Conservation (phyloP, 495 filamentous ascomycete genomes). For the Chaetomidium leptoderma region DNA sequence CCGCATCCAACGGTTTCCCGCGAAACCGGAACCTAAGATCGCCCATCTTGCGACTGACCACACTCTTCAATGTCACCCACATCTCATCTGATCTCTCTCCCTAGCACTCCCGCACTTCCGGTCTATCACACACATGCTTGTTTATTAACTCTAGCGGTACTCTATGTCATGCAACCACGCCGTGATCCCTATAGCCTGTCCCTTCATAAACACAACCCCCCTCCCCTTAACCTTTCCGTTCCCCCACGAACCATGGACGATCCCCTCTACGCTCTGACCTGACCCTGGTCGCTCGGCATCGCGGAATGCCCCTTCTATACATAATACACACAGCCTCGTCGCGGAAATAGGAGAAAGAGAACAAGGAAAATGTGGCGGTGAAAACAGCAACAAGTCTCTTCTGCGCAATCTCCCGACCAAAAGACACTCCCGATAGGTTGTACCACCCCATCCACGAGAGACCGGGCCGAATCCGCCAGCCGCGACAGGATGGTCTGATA, state of each 20-base stretch:
- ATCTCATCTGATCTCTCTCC: not conserved
- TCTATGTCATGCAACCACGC: slow-evolving; percentile 10
- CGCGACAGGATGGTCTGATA: no score
- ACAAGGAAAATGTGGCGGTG: not conserved
- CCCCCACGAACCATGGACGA: slow-evolving; percentile 9
- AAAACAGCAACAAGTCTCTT: not conserved
- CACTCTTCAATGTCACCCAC: slow-evolving; percentile 3
- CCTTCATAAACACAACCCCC: no score
- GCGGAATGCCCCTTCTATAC: not conserved
- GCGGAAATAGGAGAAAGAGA: not conserved
- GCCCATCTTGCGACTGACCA: slow-evolving; percentile 19
- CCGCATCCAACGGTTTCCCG: slow-evolving; percentile 19
- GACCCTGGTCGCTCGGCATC: not conserved
- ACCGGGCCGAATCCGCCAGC: no score
- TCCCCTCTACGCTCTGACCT: not conserved
- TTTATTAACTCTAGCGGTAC: slow-evolving; percentile 6
- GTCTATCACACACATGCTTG: slow-evolving; percentile 11
- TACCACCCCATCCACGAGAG: no score
- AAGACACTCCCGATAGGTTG: no score
- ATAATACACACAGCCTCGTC: slow-evolving; percentile 1
- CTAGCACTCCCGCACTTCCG: not conserved
- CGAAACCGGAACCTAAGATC: slow-evolving; percentile 27
- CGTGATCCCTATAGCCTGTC: not conserved
- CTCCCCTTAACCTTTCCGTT: slow-evolving; percentile 5
- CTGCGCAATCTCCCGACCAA: no score